These are phyloP conservation scores for Picea sitchensis DNA, from an alignment of 75 land plant species.

Conservation along the genomic window DNA sequence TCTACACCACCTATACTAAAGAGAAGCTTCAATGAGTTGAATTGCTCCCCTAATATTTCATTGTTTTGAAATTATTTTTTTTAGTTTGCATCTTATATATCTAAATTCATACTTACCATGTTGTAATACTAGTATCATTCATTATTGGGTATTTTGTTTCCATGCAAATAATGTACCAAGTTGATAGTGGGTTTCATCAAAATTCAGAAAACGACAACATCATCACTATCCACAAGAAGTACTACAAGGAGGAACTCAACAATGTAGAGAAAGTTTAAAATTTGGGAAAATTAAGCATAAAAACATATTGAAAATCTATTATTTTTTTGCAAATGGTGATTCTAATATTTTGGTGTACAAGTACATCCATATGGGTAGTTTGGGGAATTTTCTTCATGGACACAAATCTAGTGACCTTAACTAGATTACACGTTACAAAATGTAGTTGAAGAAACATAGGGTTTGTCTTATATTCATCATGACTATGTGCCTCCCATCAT, in stretches of 20 bases:
- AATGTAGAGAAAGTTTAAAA: neutral
- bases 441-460: constrained; percentile 80
- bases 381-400: too few species aligned
- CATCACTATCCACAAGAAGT: constrained; percentile 14
- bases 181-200: constrained; percentile 17
- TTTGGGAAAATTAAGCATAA: too few species aligned
- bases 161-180: constrained; percentile 26
- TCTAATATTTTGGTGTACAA: too few species aligned
- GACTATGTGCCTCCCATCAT: constrained; percentile 83
- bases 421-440: constrained; percentile 35
- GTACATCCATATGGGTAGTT: too few species aligned
- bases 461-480: constrained; percentile 77
- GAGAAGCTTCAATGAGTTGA: neutral
- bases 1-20: too few species aligned
- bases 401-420: too few species aligned
- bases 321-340: too few species aligned
- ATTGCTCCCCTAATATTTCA: neutral
- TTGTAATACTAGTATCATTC: too few species aligned
- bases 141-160: neutral
- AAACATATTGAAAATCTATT: too few species aligned
- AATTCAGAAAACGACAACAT: constrained; percentile 15
- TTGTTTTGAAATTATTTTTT: neutral
- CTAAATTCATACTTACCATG: too few species aligned
- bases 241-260: constrained; percentile 3
- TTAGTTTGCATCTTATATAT: too few species aligned